Base-by-base conservation (phyloP, 306 rosid species). In the Psophocarpus tetragonolobus region DNA sequence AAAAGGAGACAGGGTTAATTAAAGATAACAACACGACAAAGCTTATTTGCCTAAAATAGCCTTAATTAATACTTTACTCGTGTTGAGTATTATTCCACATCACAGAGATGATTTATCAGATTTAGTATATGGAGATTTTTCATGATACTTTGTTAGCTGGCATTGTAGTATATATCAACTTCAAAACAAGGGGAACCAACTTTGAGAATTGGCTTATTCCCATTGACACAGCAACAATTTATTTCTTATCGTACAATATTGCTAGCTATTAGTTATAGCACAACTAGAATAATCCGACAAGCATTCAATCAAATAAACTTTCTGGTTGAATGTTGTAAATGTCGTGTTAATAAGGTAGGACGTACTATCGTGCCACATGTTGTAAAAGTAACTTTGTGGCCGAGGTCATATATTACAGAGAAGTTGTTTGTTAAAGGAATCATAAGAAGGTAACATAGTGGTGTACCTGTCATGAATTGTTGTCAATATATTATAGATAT, bases 351-450 rank as follows among this genome's bases (percentile, higher is more conserved):
- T 60, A 65, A 56, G 77, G 80, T 76, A 2, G 48, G 39, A 66
- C 36, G 20, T 72, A 17, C 20, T 73, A 53, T 62, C 77, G 11
- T 24, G 44, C 6, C 23, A 12, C 29, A 4, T 15, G 4, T n/a
- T 51, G 30, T 38, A 71, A 80, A 39, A 21, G 39, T 56, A 42
- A 29, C 27, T 41, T 18, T 44, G 33, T 45, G 45, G 7, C 18
- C 50, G 35, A 79, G 63, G 75, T 74, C 75, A 54, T 45, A 54
- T 45, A 35, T 76, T 67, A 79, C 57, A 32, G 42, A 33, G 77
- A 68, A 56, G 79, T 47, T 70, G 74, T 66, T 67, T 73, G 65
- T 73, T 51, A 58, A 74, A 78, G 73, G 39, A 48, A 79, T 54
- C 50, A 44, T 51, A 57, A 61, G 71, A 72, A 27, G 48, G 54